Evolutionary conservation across 768 basidiomycete species (phyloP).

Genomic region (Tylopilus balloui): DNA sequence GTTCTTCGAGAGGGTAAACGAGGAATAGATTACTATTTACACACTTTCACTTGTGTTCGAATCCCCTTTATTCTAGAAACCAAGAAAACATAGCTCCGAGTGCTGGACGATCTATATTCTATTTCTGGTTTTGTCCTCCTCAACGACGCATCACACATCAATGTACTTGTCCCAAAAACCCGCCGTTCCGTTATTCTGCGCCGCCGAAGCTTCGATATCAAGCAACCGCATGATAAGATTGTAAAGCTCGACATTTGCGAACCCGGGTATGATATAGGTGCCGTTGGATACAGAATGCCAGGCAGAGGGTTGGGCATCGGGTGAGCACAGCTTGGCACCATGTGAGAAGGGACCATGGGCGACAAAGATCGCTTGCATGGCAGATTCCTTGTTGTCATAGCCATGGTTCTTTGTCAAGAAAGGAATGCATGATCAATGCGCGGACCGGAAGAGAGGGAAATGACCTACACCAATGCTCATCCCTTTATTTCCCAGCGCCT

Average conservation of each 20-base stretch:
- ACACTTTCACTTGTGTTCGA: not conserved
- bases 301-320: slow-evolving; percentile 10
- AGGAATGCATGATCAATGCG: slow-evolving; percentile 1
- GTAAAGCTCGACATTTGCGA: slow-evolving; percentile 83
- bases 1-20: slow-evolving; percentile 83
- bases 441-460: not conserved
- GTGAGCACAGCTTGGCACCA: slow-evolving; percentile 50
- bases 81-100: not conserved
- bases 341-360: slow-evolving; percentile 87
- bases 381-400: slow-evolving; percentile 71
- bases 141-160: slow-evolving; percentile 5
- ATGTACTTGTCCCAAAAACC: slow-evolving; percentile 86
- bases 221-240: slow-evolving; percentile 74
- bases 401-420: slow-evolving; percentile 66
- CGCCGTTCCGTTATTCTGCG: slow-evolving; percentile 67
- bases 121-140: not conserved
- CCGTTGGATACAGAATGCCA: slow-evolving; percentile 63
- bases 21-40: slow-evolving; percentile 36
- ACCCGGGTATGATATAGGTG: slow-evolving; percentile 72
- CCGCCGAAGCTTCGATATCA: slow-evolving; percentile 52
- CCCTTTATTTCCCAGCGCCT: slow-evolving; percentile 52
- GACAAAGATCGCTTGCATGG: slow-evolving; percentile 89
- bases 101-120: not conserved
- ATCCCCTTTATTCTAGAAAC: not conserved
- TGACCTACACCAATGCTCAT: slow-evolving; percentile 71